Evolutionary conservation across 129 eudicot species (phyloP), one percentile per base, ranked within the genome.

Genomic region (Erigeron canadensis): DNA sequence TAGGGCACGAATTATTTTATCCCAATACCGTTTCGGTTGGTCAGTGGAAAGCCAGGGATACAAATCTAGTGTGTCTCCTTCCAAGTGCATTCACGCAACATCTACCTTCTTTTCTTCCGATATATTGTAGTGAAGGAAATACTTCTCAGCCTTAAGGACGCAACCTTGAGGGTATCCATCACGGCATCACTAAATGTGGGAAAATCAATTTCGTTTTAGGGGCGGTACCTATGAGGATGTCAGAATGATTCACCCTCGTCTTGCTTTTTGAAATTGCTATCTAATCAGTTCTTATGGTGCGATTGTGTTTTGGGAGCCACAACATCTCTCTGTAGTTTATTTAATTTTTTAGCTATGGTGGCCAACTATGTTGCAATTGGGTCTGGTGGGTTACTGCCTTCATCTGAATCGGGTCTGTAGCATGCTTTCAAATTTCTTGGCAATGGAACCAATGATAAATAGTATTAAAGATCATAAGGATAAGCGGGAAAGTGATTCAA

Each of bases 21-120:
- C 79, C 79, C 72, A 74, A 63, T 63, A 74, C 15, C 48, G 10
- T 1, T 63, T 12, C n/a, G 50, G 62, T 4, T 17, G 70, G 10
- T 73, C 38, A 0, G 37, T 56, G 7, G 63, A 56, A 5, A 56
- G 9, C 76, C 76, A 72, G 5, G 76, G 44, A 42, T 56, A 72
- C 8, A 72, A 13, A 21, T 72, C 76, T 3, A 16, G 55, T 6
- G 68, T 57, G 17, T 72, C 78, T 43, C 70, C 78, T 47, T 73
- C 70, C 37, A 73, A 57, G 41, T 73, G 66, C 78, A 73, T 73
- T 1, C 70, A 37, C 0, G 63, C 58, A 15, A 61, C 42, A 50
- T 73, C 77, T 6, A 53, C 58, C 7, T 53, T 53, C 16, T 53
- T 23, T 53, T 53, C 58, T n/a, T 53, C 58, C 0, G 57, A 18